phyloP scores from a whole-genome alignment of 768 basidiomycete species.

The Boletellus emodensis region DNA sequence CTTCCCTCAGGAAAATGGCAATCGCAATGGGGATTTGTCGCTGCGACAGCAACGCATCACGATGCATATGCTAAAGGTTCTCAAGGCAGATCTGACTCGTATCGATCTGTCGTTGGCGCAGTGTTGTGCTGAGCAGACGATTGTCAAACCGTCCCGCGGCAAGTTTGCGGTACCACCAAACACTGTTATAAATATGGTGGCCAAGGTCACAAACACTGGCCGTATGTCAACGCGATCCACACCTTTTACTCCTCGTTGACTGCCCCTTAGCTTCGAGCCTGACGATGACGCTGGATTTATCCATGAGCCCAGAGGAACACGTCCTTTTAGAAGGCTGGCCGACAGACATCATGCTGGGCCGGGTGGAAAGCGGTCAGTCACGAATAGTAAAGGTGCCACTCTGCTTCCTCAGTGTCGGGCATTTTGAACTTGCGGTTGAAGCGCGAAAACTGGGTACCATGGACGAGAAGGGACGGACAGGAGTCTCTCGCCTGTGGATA shows the following conservation, averaged over 20 bases:
- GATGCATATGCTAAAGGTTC: slow-evolving; percentile 69
- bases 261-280: slow-evolving; percentile 44
- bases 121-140: slow-evolving; percentile 24
- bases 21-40: slow-evolving; percentile 70
- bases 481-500: slow-evolving; percentile 17
- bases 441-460: slow-evolving; percentile 25
- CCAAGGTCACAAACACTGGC: slow-evolving; percentile 59
- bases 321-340: slow-evolving; percentile 67
- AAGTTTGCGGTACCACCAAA: slow-evolving; percentile 53
- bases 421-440: slow-evolving; percentile 48
- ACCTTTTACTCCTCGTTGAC: slow-evolving; percentile 7
- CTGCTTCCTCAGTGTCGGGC: slow-evolving; percentile 70
- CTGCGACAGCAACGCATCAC: slow-evolving; percentile 78
- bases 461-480: slow-evolving; percentile 17
- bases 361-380: slow-evolving; percentile 52
- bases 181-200: slow-evolving; percentile 60
- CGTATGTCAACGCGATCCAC: slow-evolving; percentile 42
- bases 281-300: slow-evolving; percentile 50
- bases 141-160: slow-evolving; percentile 23
- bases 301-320: slow-evolving; percentile 57
- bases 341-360: slow-evolving; percentile 59
- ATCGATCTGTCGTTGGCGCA: slow-evolving; percentile 51
- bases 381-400: slow-evolving; percentile 52
- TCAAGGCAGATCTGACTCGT: slow-evolving; percentile 64
- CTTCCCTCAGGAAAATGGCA: slow-evolving; percentile 64